A percentile compares a stretch with the other conserved stretches of the same genome.
phyloP scores from a whole-genome alignment of 305 asterid species.

The Fraxinus sp. region DNA sequence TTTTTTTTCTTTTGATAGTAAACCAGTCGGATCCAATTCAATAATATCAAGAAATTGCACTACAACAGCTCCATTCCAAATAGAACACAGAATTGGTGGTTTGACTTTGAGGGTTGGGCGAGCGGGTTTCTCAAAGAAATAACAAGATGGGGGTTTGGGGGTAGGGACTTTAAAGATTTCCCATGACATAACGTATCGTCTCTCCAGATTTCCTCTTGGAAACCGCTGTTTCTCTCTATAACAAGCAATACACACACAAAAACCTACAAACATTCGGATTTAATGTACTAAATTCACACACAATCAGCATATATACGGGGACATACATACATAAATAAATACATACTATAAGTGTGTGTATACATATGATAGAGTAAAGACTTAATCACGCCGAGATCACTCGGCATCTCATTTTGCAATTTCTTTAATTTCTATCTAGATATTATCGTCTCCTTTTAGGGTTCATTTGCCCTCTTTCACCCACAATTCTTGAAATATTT shows the following conservation, averaged over 20 bases:
- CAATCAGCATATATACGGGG: not conserved
- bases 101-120: not conserved
- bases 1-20: not conserved
- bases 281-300: not conserved
- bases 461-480: not conserved
- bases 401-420: not conserved
- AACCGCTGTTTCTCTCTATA: not conserved
- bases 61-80: not conserved
- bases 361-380: not conserved
- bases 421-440: not conserved
- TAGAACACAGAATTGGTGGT: not conserved
- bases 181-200: constrained; percentile 14
- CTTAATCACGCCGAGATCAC: not conserved
- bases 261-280: not conserved
- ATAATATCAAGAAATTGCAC: not conserved
- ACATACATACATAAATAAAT: not conserved
- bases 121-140: not conserved
- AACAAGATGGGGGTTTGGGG: not conserved
- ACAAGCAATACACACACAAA: not conserved
- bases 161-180: not conserved
- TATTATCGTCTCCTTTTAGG: not conserved
- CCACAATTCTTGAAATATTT: not conserved
- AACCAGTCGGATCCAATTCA: not conserved
- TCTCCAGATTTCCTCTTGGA: not conserved
- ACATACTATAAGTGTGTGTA: not conserved